phyloP scores from a whole-genome alignment of 306 rosid genomes.

The Geum urbanum region DNA sequence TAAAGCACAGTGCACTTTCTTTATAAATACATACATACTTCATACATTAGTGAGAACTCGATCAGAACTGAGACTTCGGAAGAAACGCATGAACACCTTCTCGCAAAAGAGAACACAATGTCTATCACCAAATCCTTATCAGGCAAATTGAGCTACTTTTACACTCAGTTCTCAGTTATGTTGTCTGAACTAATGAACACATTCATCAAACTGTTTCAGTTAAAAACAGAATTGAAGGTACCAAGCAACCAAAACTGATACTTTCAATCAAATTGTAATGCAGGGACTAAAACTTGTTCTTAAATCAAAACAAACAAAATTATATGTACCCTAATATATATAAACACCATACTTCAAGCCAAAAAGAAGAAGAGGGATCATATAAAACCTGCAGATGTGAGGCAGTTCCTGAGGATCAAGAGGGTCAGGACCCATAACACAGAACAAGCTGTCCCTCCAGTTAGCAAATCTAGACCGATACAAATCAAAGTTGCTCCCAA shows the following conservation, averaged over 20 bases:
- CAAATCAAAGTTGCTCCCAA: slow-evolving; percentile 41
- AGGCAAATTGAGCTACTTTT: no score
- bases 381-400: slow-evolving; percentile 26
- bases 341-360: background rate
- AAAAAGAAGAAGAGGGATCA: background rate
- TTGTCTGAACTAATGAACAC: no score
- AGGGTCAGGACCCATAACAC: slow-evolving; percentile 38
- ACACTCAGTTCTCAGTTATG: no score
- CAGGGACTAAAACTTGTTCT: background rate
- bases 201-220: no score
- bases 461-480: slow-evolving; percentile 36
- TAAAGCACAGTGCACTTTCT: background rate
- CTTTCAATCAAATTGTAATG: background rate
- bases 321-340: background rate
- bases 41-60: background rate
- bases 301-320: background rate
- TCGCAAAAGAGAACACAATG: background rate
- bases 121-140: background rate
- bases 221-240: no score
- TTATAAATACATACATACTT: background rate
- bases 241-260: no score
- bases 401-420: slow-evolving; percentile 26
- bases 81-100: background rate
- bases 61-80: no score
- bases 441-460: slow-evolving; percentile 44